Conservation (phyloP, 1,284 basidiomycete genomes). For the Pterulicium gracile region DNA sequence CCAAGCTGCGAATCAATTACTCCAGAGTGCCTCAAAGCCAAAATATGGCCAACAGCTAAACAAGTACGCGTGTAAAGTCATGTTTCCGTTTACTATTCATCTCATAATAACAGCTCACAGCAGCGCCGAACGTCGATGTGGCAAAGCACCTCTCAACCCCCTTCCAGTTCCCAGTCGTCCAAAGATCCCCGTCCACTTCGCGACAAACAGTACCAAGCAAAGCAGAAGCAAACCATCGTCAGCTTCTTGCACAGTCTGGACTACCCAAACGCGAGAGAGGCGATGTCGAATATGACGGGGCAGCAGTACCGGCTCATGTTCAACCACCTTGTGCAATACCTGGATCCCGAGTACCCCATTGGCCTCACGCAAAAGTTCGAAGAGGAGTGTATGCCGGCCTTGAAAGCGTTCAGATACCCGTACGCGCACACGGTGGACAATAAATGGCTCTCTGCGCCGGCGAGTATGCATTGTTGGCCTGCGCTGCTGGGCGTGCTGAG, state of each 20-base stretch:
- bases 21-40: constrained; percentile 59
- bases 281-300: constrained; percentile 62
- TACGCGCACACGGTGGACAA: constrained; percentile 63
- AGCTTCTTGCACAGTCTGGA: constrained; percentile 53
- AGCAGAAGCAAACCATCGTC: constrained; percentile 67
- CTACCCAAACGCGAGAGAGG: constrained; percentile 56
- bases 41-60: constrained; percentile 46
- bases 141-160: constrained; percentile 34
- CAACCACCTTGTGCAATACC: constrained; percentile 57
- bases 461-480: constrained; percentile 80
- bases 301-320: constrained; percentile 80
- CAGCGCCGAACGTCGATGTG: constrained; percentile 60
- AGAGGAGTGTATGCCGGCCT: constrained; percentile 66
- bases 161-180: constrained; percentile 33
- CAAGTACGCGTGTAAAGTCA: constrained; percentile 50
- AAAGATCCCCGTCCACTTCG: constrained; percentile 72
- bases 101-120: constrained; percentile 22
- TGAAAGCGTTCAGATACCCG: constrained; percentile 72
- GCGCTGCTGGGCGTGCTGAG: constrained; percentile 71
- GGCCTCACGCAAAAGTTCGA: constrained; percentile 55
- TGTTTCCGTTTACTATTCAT: constrained; percentile 2
- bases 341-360: constrained; percentile 61
- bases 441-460: constrained; percentile 78
- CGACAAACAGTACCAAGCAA: constrained; percentile 57
- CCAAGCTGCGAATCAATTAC: constrained; percentile 51